phyloP scores from a whole-genome alignment of 768 basidiomycete species.

The Agrocybe chaxingu region DNA sequence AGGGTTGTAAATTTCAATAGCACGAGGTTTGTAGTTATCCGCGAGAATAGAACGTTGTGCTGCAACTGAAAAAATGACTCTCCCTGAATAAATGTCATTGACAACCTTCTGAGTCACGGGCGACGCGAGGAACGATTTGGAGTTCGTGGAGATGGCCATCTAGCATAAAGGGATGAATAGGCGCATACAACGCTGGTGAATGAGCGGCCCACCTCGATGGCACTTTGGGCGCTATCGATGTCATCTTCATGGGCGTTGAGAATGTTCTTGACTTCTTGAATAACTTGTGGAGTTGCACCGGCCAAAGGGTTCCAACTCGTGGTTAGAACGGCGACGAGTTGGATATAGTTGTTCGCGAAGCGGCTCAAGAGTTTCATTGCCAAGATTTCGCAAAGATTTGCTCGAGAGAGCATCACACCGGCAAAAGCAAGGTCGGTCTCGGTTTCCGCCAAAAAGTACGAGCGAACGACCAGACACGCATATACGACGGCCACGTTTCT shows the following conservation, averaged over 20 bases:
- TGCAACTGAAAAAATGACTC: conserved; percentile 61
- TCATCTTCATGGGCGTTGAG: conserved; percentile 60
- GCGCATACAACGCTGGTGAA: background rate
- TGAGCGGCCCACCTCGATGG: conserved; percentile 67
- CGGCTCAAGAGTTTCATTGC: conserved; percentile 82
- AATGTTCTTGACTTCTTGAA: conserved; percentile 60
- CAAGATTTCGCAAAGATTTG: conserved; percentile 82
- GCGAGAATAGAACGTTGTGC: conserved; percentile 74
- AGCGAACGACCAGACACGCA: conserved; percentile 72
- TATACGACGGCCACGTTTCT: conserved; percentile 75
- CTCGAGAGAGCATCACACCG: conserved; percentile 61
- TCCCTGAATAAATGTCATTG: conserved; percentile 83
- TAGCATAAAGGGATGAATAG: conserved; percentile 23
- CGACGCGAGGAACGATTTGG: conserved; percentile 81
- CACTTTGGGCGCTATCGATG: conserved; percentile 70
- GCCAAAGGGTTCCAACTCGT: conserved; percentile 83
- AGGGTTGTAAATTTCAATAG: conserved; percentile 70
- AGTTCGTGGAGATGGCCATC: conserved; percentile 86
- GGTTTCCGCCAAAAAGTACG: conserved; percentile 71
- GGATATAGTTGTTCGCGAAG: conserved; percentile 74
- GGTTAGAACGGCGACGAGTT: conserved; percentile 75
- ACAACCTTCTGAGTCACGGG: conserved; percentile 86
- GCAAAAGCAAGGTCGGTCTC: conserved; percentile 75
- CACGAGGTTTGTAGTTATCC: conserved; percentile 84
- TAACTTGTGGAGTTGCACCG: conserved; percentile 64